These are phyloP conservation scores for Coelastrella sp. DNA, from an alignment of 139 green algal genomes.

Conservation along the genomic window DNA sequence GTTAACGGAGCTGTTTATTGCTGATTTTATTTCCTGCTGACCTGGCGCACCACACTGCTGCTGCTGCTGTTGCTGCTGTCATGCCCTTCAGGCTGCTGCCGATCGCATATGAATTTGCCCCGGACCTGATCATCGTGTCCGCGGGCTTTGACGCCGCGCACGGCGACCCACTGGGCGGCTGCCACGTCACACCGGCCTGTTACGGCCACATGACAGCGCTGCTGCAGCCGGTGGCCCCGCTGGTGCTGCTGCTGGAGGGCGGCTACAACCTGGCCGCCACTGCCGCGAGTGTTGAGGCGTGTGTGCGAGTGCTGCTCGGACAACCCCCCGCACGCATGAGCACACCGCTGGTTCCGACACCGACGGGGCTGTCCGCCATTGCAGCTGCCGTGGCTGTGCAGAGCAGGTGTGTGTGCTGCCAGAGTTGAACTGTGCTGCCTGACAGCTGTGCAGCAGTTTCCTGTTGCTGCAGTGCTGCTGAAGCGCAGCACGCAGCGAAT, in stretches of 20 bases:
- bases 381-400: conserved; percentile 17
- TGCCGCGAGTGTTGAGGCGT: conserved; percentile 70
- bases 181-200: conserved; percentile 69
- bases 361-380: conserved; percentile 25
- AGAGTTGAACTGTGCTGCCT: not conserved
- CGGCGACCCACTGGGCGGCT: conserved; percentile 77
- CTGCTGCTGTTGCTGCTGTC: conserved; percentile 2
- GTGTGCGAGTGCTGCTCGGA: conserved; percentile 79
- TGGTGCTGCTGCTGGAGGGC: conserved; percentile 74
- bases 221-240: conserved; percentile 71
- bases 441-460: not conserved
- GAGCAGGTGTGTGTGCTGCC: not conserved
- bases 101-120: conserved; percentile 76
- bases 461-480: not conserved
- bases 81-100: conserved; percentile 56
- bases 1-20: too few relatives aligned
- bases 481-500: not conserved
- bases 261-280: conserved; percentile 83
- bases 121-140: conserved; percentile 78
- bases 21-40: not conserved
- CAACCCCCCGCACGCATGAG: conserved; percentile 56
- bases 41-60: not conserved
- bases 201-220: conserved; percentile 77
- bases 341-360: not conserved
- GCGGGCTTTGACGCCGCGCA: conserved; percentile 84